Percentiles rank a stretch among this genome's conserved stretches.
Evolutionary conservation across 306 rosid species (phyloP).

Genomic region (Medicago truncatula): DNA sequence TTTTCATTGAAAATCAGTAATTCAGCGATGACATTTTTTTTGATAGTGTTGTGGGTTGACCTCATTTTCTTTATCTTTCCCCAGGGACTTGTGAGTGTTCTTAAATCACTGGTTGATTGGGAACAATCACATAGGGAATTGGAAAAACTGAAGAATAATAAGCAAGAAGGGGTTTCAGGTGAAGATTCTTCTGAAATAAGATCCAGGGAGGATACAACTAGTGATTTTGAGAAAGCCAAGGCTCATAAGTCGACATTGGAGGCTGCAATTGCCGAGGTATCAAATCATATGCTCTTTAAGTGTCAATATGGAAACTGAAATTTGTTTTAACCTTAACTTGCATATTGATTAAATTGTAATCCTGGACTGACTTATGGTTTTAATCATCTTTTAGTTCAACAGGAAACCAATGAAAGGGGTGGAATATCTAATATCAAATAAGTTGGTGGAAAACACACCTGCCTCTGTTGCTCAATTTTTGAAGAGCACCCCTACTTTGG

Average conservation of each 20-base stretch:
- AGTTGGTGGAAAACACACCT: constrained; percentile 85
- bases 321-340: constrained; percentile 28
- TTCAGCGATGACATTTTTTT: constrained; percentile 16
- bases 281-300: constrained; percentile 21
- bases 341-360: constrained; percentile 37
- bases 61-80: constrained; percentile 46
- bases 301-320: constrained; percentile 33
- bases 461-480: constrained; percentile 92
- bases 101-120: constrained; percentile 98
- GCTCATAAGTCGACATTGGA: constrained; percentile 97
- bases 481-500: constrained; percentile 79
- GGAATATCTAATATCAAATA: constrained; percentile 82
- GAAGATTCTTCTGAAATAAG: constrained; percentile 73
- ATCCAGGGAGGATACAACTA: constrained; percentile 69
- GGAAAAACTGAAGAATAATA: constrained; percentile 57
- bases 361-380: constrained; percentile 55
- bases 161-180: constrained; percentile 66
- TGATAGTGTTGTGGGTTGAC: constrained; percentile 42
- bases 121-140: constrained; percentile 72
- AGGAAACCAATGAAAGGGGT: constrained; percentile 87
- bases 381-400: constrained; percentile 82
- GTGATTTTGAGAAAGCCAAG: constrained; percentile 91
- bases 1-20: constrained; percentile 36
- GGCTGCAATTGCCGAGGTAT: constrained; percentile 90
- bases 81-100: constrained; percentile 95